phyloP scores from a whole-genome alignment of 495 filamentous ascomycete genomes.

The Beverwykella pulmonaria region DNA sequence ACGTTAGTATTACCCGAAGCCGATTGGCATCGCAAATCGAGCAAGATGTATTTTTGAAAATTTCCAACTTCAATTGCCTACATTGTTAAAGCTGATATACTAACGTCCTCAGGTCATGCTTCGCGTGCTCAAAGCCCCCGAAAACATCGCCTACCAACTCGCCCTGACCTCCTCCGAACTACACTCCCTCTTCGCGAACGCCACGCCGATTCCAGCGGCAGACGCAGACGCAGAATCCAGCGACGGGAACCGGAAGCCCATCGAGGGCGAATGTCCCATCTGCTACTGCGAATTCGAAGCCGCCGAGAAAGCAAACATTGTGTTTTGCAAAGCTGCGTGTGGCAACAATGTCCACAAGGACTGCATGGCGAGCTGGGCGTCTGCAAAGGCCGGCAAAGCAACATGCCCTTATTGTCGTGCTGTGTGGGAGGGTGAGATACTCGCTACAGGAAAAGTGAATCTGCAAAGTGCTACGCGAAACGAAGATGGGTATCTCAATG shows the following conservation, averaged over 20 bases:
- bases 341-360: conserved; percentile 76
- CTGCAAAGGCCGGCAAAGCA: conserved; percentile 56
- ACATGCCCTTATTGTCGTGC: conserved; percentile 71
- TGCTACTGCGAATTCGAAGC: conserved; percentile 70
- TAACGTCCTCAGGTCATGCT: conserved; percentile 55
- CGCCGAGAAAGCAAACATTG: conserved; percentile 56
- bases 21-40: too few species aligned
- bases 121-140: conserved; percentile 65
- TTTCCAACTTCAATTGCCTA: not conserved
- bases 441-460: conserved; percentile 50
- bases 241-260: conserved; percentile 58
- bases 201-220: conserved; percentile 51
- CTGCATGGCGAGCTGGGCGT: conserved; percentile 74
- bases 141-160: conserved; percentile 70
- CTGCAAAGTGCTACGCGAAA: conserved; percentile 46
- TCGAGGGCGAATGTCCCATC: conserved; percentile 79
- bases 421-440: conserved; percentile 59
- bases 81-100: not conserved
- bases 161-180: conserved; percentile 70
- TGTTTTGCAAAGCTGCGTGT: conserved; percentile 74
- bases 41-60: not conserved
- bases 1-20: conserved; percentile 42
- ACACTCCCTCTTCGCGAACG: conserved; percentile 59
- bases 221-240: conserved; percentile 36
- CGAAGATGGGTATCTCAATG: conserved; percentile 67